Percentiles rank a stretch among this genome's conserved stretches.
These are phyloP conservation scores for Solanum hybrid DNA, from an alignment of 305 asterid species.

Conservation along the genomic window DNA sequence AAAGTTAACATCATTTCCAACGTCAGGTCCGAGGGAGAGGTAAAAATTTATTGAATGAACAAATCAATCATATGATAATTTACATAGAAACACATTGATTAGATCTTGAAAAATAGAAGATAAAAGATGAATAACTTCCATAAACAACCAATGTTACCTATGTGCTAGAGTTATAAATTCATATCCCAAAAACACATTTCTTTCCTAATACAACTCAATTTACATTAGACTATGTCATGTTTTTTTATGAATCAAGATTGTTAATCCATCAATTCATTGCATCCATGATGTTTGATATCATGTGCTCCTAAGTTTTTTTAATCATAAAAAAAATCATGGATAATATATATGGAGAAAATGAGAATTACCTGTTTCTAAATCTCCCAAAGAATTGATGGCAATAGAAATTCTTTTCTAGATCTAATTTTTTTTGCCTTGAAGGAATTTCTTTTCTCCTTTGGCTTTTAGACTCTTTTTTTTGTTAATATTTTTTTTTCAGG, in stretches of 20 bases:
- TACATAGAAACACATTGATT: neutral
- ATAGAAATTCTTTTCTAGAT: neutral
- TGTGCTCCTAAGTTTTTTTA: neutral
- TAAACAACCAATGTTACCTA: neutral
- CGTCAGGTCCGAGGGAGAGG: accelerated
- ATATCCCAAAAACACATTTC: neutral
- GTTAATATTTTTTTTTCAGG: neutral
- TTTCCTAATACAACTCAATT: neutral
- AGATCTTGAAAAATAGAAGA: neutral
- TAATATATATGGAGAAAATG: neutral
- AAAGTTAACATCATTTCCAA: neutral
- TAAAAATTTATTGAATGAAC: neutral
- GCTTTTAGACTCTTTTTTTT: neutral
- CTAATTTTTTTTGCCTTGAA: neutral
- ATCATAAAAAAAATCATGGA: neutral
- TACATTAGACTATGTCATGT: neutral
- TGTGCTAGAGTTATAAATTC: neutral
- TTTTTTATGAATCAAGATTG: neutral
- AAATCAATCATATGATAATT: neutral
- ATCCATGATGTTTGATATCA: neutral
- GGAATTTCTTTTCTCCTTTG: neutral
- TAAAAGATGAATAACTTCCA: neutral
- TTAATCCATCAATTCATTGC: neutral
- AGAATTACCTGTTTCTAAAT: neutral
- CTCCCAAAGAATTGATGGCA: neutral